Percentiles rank a stretch among this genome's conserved stretches.
phyloP scores from a whole-genome alignment of 1,139 yeast genomes.

The Geotrichum carabidarum region DNA sequence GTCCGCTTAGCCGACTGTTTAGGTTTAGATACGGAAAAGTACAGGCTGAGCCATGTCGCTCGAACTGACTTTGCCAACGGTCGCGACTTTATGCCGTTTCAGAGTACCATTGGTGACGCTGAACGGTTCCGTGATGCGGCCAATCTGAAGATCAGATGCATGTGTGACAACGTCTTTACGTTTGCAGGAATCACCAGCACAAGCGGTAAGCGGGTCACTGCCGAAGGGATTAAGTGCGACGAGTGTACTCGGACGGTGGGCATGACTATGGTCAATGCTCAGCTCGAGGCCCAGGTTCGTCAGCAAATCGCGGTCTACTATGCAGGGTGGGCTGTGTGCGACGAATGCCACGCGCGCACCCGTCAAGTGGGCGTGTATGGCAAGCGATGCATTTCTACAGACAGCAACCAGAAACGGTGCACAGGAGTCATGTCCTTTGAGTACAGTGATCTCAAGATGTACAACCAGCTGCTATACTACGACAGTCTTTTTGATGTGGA shows the following conservation, averaged over 20 bases:
- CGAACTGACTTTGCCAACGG: constrained; percentile 41
- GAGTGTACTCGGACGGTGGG: constrained; percentile 53
- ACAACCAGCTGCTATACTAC: constrained; percentile 79
- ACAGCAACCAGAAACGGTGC: constrained; percentile 46
- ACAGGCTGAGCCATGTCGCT: constrained; percentile 37
- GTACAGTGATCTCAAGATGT: constrained; percentile 73
- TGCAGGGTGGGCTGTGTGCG: constrained; percentile 80
- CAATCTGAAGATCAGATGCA: constrained; percentile 53
- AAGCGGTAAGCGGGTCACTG: constrained; percentile 50
- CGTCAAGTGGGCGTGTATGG: constrained; percentile 90
- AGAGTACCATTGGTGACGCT: constrained; percentile 71
- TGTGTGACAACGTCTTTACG: constrained; percentile 56
- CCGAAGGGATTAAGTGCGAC: constrained; percentile 66
- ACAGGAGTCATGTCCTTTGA: constrained; percentile 78
- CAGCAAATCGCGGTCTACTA: constrained; percentile 70
- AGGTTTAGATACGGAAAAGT: constrained; percentile 70
- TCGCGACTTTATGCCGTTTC: constrained; percentile 62
- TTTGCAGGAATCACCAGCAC: constrained; percentile 61
- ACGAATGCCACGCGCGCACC: constrained; percentile 80
- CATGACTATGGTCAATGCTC: constrained; percentile 56
- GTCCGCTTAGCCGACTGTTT: constrained; percentile 69
- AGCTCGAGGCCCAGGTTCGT: constrained; percentile 67
- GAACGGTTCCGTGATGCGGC: constrained; percentile 73
- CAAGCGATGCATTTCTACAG: constrained; percentile 66
- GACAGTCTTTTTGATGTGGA: constrained; percentile 77